Conservation (phyloP, 768 basidiomycete species). For the Pisolithus marmoratus region DNA sequence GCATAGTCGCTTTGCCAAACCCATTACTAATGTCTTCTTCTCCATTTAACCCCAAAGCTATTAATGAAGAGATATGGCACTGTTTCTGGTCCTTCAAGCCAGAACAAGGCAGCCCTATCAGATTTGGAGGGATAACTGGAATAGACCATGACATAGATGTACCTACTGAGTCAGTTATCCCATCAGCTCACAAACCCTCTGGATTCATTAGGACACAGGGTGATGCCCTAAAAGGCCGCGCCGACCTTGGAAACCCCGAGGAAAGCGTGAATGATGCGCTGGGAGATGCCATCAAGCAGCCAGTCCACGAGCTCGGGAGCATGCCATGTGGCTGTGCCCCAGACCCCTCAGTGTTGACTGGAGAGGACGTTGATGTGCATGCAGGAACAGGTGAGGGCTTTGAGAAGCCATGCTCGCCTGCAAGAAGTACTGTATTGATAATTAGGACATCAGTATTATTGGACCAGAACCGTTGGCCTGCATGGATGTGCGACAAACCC, state of each 20-base stretch:
- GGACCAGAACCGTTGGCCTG: too few relatives aligned
- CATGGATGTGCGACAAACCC: too few relatives aligned
- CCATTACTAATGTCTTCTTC: background rate
- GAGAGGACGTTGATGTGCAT: background rate
- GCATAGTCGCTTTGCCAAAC: background rate
- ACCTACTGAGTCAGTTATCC: background rate
- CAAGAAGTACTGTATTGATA: too few relatives aligned
- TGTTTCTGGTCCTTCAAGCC: background rate
- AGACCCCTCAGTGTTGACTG: background rate
- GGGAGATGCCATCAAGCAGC: background rate
- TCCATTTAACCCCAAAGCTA: background rate
- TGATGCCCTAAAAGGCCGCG: background rate
- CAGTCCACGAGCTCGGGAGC: background rate
- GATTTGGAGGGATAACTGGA: background rate
- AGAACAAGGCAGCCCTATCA: background rate
- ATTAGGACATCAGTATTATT: too few relatives aligned
- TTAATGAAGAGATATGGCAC: background rate
- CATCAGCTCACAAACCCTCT: background rate
- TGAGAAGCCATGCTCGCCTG: too few relatives aligned
- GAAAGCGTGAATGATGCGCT: background rate
- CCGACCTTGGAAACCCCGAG: background rate
- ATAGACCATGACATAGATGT: background rate
- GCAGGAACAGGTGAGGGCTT: background rate
- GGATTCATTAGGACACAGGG: background rate
- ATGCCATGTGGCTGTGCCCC: background rate